Evolutionary conservation across 257 asterid species (phyloP).

Genomic region (Nicotiana sylvestris): DNA sequence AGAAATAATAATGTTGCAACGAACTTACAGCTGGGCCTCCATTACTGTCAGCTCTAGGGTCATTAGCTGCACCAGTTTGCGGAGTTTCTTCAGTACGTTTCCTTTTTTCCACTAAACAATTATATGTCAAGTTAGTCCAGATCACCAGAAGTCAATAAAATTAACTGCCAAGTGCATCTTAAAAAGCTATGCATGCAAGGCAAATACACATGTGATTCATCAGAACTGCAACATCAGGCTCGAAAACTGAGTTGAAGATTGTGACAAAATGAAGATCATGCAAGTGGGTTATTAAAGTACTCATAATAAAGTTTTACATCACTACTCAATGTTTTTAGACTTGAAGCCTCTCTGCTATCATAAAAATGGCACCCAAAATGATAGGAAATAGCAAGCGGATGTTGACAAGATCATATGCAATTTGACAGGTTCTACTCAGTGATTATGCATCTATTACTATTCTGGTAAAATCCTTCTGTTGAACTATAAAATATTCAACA

Average conservation of each 20-base stretch:
- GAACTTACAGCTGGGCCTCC: slow-evolving; percentile 82
- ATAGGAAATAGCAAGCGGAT: not conserved
- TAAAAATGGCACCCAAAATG: not conserved
- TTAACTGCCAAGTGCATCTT: not conserved
- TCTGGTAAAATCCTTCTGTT: not conserved
- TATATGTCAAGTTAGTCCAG: not conserved
- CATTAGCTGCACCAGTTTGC: slow-evolving; percentile 56
- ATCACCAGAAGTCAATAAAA: not conserved
- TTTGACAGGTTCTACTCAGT: not conserved
- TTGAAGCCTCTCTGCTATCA: not conserved
- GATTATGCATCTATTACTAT: slow-evolving; percentile 1
- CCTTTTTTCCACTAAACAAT: slow-evolving; percentile 64
- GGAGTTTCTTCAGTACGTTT: slow-evolving; percentile 60
- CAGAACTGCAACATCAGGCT: not conserved
- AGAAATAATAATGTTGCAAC: slow-evolving; percentile 19
- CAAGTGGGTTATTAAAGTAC: not conserved
- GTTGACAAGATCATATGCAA: not conserved
- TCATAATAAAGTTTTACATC: not conserved
- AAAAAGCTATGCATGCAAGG: not conserved
- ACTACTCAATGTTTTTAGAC: not conserved
- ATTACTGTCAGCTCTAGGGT: slow-evolving; percentile 64
- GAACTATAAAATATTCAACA: not conserved
- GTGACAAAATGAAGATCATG: not conserved
- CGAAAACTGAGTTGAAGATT: not conserved
- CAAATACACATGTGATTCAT: not conserved